Base-by-base conservation (phyloP, 305 asterid genomes). In the Solanum chacoense region DNA sequence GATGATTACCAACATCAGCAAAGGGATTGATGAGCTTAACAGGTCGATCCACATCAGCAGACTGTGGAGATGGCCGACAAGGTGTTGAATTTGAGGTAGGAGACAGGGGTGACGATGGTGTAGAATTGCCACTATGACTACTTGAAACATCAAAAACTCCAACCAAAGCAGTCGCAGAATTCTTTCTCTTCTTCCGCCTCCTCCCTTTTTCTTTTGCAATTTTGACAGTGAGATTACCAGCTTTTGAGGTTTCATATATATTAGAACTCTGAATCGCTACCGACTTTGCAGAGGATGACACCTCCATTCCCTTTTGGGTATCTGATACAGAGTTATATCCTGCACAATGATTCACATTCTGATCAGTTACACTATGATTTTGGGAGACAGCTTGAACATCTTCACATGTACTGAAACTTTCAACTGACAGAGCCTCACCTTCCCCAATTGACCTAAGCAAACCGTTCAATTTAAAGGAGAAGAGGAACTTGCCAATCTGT, bases 111-210 rank as follows among this genome's bases (percentile, higher is more conserved):
- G 98, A 92, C 10, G 98, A 93, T 31, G 98, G 97, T 87, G 98
- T 95, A 75, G 98, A 95, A 90, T 96, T 95, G 88, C 96, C 91
- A 89, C 97, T 95, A 85, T 96, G 98, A 91, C 97, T 96, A 90
- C 98, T 95, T 42, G 98, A 94, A 91, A 94, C 94, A 45, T 96
- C 98, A 45, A 93, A 91, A 81, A 89, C 90, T 73, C 92, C 94
- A 40, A 75, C 59, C 50, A 90, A 38, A 34, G 88, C 93, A 37
- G 90, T 72, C 35, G 92, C 90, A 38, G 93, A 90, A 86, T 69
- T 89, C 94, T 87, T 94, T 73, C 95, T 95, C 95, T 94, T 95
- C 94, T 93, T 93, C 59, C 96, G 93, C 89, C 94, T 89, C 79
- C 94, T 92, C 89, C 94, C 93, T 90, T 94, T 96, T 90, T 92